Evolutionary conservation across 768 basidiomycete species (phyloP).

Genomic region (Ramaria sp.): DNA sequence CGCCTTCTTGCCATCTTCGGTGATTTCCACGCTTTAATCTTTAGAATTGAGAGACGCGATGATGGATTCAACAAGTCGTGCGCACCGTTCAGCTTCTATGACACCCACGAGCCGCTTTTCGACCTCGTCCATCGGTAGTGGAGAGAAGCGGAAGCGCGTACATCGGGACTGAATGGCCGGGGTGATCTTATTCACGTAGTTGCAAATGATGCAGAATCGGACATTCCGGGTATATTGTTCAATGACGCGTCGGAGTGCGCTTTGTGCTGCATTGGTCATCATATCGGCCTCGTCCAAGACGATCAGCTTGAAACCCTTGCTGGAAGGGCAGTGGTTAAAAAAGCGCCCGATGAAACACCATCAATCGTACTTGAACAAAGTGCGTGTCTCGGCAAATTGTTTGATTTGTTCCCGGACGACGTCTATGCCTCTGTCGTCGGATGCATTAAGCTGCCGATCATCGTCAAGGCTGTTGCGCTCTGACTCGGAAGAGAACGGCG

Average conservation of each 20-base stretch:
- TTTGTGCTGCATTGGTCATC: constrained; percentile 98
- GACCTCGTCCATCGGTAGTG: constrained; percentile 75
- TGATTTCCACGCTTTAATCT: constrained; percentile 66
- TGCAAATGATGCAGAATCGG: constrained; percentile 99
- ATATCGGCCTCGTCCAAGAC: constrained; percentile 99
- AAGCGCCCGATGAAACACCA: neutral
- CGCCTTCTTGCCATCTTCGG: constrained; percentile 78
- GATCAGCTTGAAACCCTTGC: constrained; percentile 95
- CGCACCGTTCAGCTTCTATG: constrained; percentile 76
- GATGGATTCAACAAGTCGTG: constrained; percentile 3
- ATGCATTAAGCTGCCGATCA: constrained; percentile 74
- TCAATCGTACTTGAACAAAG: constrained; percentile 37
- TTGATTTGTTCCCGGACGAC: constrained; percentile 99
- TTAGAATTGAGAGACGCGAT: neutral
- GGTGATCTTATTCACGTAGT: constrained; percentile 98
- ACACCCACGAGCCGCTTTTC: constrained; percentile 73
- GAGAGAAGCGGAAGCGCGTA: constrained; percentile 94
- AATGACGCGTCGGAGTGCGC: constrained; percentile 91
- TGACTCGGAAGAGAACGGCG: neutral
- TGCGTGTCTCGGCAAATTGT: constrained; percentile 93
- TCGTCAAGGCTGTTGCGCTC: neutral
- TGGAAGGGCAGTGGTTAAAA: constrained; percentile 26
- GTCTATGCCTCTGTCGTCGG: constrained; percentile 97
- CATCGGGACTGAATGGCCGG: constrained; percentile 98
- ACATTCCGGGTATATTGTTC: constrained; percentile 99